These are phyloP conservation scores for Ophiosphaerella narmari DNA, from an alignment of 2,329 filamentous ascomycete genomes.

Conservation along the genomic window DNA sequence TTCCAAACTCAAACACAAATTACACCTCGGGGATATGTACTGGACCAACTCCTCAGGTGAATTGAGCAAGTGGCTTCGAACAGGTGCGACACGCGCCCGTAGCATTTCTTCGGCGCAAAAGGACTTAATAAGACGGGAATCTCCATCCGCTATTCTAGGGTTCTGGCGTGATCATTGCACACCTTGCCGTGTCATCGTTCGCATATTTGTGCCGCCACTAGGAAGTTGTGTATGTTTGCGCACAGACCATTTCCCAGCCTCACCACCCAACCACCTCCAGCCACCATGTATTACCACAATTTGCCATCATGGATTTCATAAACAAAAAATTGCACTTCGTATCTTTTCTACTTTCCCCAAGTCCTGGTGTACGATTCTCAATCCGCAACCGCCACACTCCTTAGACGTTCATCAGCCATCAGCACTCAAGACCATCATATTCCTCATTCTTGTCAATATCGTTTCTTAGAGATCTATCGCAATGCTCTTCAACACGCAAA, in stretches of 20 bases:
- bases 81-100: neutral
- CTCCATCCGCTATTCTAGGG: no score
- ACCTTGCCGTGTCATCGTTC: no score
- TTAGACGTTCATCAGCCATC: slow-evolving; percentile 5
- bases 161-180: no score
- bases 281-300: slow-evolving; percentile 18
- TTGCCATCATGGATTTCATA: slow-evolving; percentile 26
- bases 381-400: slow-evolving; percentile 14
- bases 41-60: no score
- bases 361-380: slow-evolving; percentile 10
- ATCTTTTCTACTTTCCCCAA: slow-evolving; percentile 8
- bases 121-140: no score
- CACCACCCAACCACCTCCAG: slow-evolving; percentile 36
- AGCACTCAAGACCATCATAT: slow-evolving; percentile 3
- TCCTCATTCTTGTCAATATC: slow-evolving; percentile 6
- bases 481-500: slow-evolving; percentile 33
- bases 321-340: slow-evolving; percentile 15
- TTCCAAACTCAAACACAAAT: no score
- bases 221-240: neutral
- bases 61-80: no score
- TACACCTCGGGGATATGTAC: no score
- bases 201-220: no score
- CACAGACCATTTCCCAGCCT: slow-evolving; percentile 19
- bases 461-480: slow-evolving; percentile 15
- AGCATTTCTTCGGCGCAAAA: no score